Evolutionary conservation across 768 basidiomycete species (phyloP).

Genomic region (Clavulina sp.): DNA sequence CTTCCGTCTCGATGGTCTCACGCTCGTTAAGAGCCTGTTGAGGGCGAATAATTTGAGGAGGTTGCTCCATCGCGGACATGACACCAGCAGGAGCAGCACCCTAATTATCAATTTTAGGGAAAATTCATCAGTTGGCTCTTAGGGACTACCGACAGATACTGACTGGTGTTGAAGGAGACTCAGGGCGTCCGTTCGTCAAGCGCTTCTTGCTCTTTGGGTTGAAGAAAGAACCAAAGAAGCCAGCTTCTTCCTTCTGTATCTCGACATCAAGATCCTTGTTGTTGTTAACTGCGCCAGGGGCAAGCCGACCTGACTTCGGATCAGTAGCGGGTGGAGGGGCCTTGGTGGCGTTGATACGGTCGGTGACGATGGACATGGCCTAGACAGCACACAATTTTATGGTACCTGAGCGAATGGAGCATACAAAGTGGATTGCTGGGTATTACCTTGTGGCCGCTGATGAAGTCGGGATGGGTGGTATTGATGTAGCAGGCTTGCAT

Average conservation of each 20-base stretch:
- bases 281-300: conserved; percentile 60
- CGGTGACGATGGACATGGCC: conserved; percentile 80
- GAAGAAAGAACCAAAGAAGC: conserved; percentile 98
- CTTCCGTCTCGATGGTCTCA: conserved; percentile 96
- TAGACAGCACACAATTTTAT: conserved; percentile 18
- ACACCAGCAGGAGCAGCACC: not conserved
- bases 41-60: conserved; percentile 75
- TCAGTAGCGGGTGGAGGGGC: conserved; percentile 46
- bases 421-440: not conserved
- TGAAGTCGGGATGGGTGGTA: conserved; percentile 98
- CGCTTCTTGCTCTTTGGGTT: conserved; percentile 32
- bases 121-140: too few species aligned
- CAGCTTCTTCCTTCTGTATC: conserved; percentile 66
- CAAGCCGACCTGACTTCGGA: conserved; percentile 48
- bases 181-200: conserved; percentile 38
- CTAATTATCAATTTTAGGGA: too few species aligned
- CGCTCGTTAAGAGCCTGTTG: conserved; percentile 82
- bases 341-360: conserved; percentile 64
- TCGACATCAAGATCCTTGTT: conserved; percentile 90
- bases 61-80: conserved; percentile 26
- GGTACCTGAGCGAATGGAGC: not conserved
- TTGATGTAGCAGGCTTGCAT: conserved; percentile 99
- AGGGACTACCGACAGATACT: too few species aligned
- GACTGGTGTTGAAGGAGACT: conserved; percentile 14
- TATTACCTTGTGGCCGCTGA: conserved; percentile 74